Percentiles rank a stretch among this genome's conserved stretches.
phyloP scores from a whole-genome alignment of 1,139 yeast species.

The Blastobotrys capitulatus region DNA sequence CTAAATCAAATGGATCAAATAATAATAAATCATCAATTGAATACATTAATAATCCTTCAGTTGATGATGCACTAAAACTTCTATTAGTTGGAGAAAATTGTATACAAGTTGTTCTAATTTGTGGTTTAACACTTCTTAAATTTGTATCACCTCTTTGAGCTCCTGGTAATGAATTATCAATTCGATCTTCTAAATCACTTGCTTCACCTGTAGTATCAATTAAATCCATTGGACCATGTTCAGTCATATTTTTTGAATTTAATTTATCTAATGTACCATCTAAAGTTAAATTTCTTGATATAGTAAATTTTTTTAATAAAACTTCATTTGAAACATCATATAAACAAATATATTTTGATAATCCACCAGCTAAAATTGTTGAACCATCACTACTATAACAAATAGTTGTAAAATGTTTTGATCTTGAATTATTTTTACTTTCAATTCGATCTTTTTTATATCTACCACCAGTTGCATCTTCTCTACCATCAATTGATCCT shows the following conservation, averaged over 20 bases:
- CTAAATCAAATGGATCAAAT: slow-evolving; percentile 95
- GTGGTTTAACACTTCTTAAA: slow-evolving; percentile 70
- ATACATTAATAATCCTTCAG: slow-evolving; percentile 84
- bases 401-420: slow-evolving; percentile 76
- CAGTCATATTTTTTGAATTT: slow-evolving; percentile 79
- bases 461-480: slow-evolving; percentile 86
- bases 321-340: slow-evolving; percentile 89
- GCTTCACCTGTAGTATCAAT: slow-evolving; percentile 83
- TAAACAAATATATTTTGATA: slow-evolving; percentile 82
- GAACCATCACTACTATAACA: slow-evolving; percentile 87
- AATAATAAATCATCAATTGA: slow-evolving; percentile 69
- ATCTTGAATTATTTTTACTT: slow-evolving; percentile 73
- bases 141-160: slow-evolving; percentile 86
- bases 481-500: slow-evolving; percentile 79
- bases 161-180: slow-evolving; percentile 79
- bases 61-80: slow-evolving; percentile 91
- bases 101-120: slow-evolving; percentile 68
- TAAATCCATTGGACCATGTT: slow-evolving; percentile 78
- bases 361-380: slow-evolving; percentile 87
- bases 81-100: slow-evolving; percentile 87
- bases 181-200: slow-evolving; percentile 78
- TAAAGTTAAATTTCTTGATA: slow-evolving; percentile 82
- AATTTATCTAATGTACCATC: slow-evolving; percentile 82
- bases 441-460: slow-evolving; percentile 75
- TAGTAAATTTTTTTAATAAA: slow-evolving; percentile 69